Evolutionary conservation across 192 early-diverging fungal species (phyloP), one percentile per base, ranked within the genome.

Genomic region (Cladochytrium replicatum): DNA sequence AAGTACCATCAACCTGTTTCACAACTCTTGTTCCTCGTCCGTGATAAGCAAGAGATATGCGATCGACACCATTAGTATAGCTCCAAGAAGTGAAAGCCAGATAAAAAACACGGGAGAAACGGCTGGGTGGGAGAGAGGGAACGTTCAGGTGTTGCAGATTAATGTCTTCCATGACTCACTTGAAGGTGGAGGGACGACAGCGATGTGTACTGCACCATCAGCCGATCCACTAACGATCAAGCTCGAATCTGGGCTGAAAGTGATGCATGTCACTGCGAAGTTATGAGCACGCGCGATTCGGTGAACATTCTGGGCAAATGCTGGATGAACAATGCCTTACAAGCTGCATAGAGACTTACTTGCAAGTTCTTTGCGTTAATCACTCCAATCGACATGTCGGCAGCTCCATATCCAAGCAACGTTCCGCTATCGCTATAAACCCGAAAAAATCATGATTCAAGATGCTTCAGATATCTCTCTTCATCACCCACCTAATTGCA

Each of bases 211-310:
- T 13, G 82, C 79, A 29, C 81, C 81, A 57, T 96, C 92, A 0
- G 83, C 85, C 4, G 86, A 89, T 1, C 80, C 90, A 57, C 82
- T 90, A 19, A 86, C 74, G 19, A 96, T 47, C 26, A 80, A 50
- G 7, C 66, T 60, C 13, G 66, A 64, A 23, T 82, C 68, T 23
- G 59, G 70, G 50, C 77, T 85, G 54, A 96, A 87, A 0, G 77
- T 75, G 41, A 96, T 43, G 3, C 72, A 58, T 0, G 88, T 91
- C 32, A 87, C 80, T 13, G 90, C 75, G 50, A 93, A 86, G 15
- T 55, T 57, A 54, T 96, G 92, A 0, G 80, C 82, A 22, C 81
- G 70, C 21, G 74, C 68, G 6, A 91, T 60, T 2, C 77, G 69
- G 54, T 69, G 39, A 22, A 87, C 37, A 0, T 63, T 55, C 75